Base-by-base conservation (phyloP, 208 protist genomes). In the Leishmania turanica region DNA sequence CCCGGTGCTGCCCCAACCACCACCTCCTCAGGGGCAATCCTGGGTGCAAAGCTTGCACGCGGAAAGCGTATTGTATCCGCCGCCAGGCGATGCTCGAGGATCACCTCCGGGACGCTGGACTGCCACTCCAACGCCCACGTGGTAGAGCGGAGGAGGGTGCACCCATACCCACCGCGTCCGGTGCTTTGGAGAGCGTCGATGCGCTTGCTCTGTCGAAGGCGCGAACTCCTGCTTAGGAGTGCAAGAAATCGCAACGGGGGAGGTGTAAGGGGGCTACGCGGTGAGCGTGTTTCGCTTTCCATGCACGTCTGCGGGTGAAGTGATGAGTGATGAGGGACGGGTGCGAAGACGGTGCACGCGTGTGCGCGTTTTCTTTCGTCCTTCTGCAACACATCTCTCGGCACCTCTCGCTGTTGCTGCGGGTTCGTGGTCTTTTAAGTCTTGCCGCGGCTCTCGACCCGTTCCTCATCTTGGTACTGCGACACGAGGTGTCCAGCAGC, bases 1-100 rank as follows among this genome's bases (percentile, higher is more conserved):
- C 65, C 2, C 88, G 90, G 19, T 97, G 94, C 84, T 96, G 92
- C 74, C 94, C 94, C 5, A 75, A 85, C 11, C 89, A 88, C 24
- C 83, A 96, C 76, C 85, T 97, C 31, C 82, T 96, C 31, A 68
- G 85, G 31, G 88, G 90, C 47, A 92, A 93, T 49, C 94, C 94
- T 3, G 91, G 88, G 24, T 97, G 94, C 79, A 84, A 66, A 27
- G 87, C 85, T 24, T 97, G 94, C 82, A 93, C 88, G 9, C 81
- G 83, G 15, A 86, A 82, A 49, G 94, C 92, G 8, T 95, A 89
- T 78, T 27, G 65, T 34, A 79, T 79, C 11, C 82, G 82, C 31
- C 77, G 82, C 1, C 66, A 82, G 72, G 77, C 77, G 72, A 86
- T 86, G 82, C 78, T 86, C 19, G 66, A 79, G 45, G 66, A 86